Evolutionary conservation across 1,139 yeast genomes (phyloP).

Genomic region (Pneumocystis jirovecii): DNA sequence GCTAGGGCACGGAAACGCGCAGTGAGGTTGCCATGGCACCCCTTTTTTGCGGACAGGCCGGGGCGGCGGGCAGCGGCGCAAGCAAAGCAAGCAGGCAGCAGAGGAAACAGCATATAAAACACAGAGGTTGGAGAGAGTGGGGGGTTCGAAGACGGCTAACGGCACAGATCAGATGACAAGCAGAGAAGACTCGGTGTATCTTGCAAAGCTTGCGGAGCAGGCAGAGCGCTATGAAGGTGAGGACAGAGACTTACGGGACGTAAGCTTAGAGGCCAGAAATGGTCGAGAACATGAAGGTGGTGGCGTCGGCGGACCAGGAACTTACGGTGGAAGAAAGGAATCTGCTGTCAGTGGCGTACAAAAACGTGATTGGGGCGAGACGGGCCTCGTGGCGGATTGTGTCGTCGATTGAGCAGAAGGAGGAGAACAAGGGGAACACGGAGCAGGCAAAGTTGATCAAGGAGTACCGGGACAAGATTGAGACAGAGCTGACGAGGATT

Average conservation of each 20-base stretch:
- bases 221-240: conserved; percentile 99
- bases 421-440: conserved; percentile 88
- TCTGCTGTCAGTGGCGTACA: conserved; percentile 83
- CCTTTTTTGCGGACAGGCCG: too few species aligned
- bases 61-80: too few species aligned
- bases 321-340: conserved; percentile 96
- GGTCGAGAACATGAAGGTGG: conserved; percentile 95
- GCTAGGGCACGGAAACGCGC: too few species aligned
- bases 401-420: conserved; percentile 93
- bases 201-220: conserved; percentile 98
- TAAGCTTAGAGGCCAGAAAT: conserved; percentile 17
- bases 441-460: conserved; percentile 78
- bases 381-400: conserved; percentile 99
- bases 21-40: too few species aligned
- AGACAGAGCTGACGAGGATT: conserved; percentile 79
- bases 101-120: too few species aligned
- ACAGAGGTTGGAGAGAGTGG: too few species aligned
- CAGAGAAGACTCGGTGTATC: conserved; percentile 97
- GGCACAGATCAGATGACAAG: conserved; percentile 36
- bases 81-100: too few species aligned
- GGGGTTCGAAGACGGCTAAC: too few species aligned
- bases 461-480: conserved; percentile 90
- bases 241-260: conserved; percentile 38
- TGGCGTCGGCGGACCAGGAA: conserved; percentile 91
- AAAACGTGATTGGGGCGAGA: conserved; percentile 96